Evolutionary conservation across 2,329 filamentous ascomycete genomes (phyloP).

Genomic region (Arthrobotrys pseudoclavata): DNA sequence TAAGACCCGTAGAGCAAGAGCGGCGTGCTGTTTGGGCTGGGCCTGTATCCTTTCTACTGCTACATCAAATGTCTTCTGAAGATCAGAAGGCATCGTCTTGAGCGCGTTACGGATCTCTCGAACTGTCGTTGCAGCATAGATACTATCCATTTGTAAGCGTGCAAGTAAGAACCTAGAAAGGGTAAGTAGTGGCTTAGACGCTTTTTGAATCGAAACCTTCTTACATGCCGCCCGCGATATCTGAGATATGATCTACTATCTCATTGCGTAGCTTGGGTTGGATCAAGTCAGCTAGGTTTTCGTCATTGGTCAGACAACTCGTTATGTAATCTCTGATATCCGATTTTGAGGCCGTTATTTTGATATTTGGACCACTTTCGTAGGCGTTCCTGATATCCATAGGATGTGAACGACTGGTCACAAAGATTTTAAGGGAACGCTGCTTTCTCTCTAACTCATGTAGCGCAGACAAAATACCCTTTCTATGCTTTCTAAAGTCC

Average conservation of each 20-base stretch:
- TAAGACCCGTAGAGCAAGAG: conserved; percentile 32
- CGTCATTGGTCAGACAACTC: conserved; percentile 37
- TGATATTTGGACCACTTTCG: conserved; percentile 45
- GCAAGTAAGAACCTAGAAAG: conserved; percentile 36
- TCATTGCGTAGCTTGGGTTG: conserved; percentile 44
- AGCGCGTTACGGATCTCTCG: conserved; percentile 48
- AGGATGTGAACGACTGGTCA: conserved; percentile 46
- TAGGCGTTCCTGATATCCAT: conserved; percentile 37
- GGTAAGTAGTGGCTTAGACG: neutral
- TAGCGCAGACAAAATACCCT: conserved; percentile 20
- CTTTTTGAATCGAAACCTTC: conserved; percentile 1
- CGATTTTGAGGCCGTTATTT: conserved; percentile 42
- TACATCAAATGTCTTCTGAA: conserved; percentile 44
- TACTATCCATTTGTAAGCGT: conserved; percentile 42
- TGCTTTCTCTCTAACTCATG: conserved; percentile 32
- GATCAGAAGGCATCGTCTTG: conserved; percentile 51
- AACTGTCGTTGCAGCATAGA: conserved; percentile 37
- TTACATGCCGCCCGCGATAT: conserved; percentile 46
- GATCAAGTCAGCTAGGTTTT: conserved; percentile 43
- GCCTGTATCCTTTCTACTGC: conserved; percentile 38
- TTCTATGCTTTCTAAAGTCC: conserved; percentile 36
- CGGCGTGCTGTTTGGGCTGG: conserved; percentile 44
- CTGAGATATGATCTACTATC: conserved; percentile 47
- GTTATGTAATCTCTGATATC: conserved; percentile 50
- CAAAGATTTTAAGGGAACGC: conserved; percentile 33